Evolutionary conservation across 169 alveolate species (phyloP).

Genomic region (Eimeria tenella): DNA sequence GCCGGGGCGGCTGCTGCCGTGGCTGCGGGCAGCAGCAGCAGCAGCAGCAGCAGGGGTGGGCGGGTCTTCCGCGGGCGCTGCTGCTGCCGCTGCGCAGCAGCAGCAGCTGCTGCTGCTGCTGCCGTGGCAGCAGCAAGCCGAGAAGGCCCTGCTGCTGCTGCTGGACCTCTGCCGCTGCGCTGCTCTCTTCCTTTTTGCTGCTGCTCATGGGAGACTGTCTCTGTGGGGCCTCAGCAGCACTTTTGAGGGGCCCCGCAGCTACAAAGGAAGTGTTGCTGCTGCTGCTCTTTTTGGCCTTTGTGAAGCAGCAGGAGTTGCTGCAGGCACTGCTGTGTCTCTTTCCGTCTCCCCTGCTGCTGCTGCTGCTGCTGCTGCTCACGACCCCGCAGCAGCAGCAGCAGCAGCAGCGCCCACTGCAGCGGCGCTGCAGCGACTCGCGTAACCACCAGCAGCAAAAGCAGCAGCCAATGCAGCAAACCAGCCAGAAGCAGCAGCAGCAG

Average conservation of each 20-base stretch:
- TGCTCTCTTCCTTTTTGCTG: constrained; percentile 18
- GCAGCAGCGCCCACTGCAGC: constrained; percentile 7
- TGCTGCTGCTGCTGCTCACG: no score
- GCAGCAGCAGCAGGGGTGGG: neutral
- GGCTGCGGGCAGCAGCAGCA: constrained; percentile 21
- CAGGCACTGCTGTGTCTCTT: constrained; percentile 59
- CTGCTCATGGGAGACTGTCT: constrained; percentile 70
- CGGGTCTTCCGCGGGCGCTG: neutral
- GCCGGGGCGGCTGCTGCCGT: constrained; percentile 8
- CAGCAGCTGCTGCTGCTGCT: constrained; percentile 28
- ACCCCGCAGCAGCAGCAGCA: no score
- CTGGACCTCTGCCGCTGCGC: constrained; percentile 53
- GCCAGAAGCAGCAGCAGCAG: neutral
- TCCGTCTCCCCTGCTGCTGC: neutral
- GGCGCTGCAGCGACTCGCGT: constrained; percentile 8
- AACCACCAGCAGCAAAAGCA: neutral
- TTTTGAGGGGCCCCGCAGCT: constrained; percentile 25
- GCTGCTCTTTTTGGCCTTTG: constrained; percentile 53
- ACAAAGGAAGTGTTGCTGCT: constrained; percentile 50
- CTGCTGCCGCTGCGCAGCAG: neutral
- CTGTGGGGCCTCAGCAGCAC: constrained; percentile 49
- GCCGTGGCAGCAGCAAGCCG: neutral
- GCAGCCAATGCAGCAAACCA: neutral
- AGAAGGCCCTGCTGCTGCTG: constrained; percentile 7
- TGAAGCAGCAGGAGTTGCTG: constrained; percentile 64